A percentile compares a stretch with the other conserved stretches of the same genome.
Evolutionary conservation across 1,284 basidiomycete species (phyloP).

Genomic region (Leccinum insolens): DNA sequence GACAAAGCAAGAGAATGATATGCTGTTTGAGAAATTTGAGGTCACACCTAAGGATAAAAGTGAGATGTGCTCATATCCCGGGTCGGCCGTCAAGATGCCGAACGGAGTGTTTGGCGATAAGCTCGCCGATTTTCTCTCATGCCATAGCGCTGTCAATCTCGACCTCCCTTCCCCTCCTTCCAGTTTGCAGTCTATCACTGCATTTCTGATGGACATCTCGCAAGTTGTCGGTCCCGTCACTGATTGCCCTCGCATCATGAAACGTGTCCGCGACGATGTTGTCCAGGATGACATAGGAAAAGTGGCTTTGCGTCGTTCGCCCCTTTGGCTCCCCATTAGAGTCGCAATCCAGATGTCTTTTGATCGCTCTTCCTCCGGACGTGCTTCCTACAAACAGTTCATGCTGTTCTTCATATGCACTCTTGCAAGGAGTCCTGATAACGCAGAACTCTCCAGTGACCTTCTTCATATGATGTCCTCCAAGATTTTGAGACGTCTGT

Average conservation of each 20-base stretch:
- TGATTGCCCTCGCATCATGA: conserved; percentile 26
- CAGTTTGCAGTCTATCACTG: conserved; percentile 28
- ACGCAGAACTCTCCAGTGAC: too few species aligned
- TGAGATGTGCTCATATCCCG: conserved; percentile 31
- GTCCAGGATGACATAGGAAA: too few species aligned
- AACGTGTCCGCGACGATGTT: conserved; percentile 34
- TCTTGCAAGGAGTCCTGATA: too few species aligned
- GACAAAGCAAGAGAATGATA: conserved; percentile 18
- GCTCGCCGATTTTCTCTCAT: conserved; percentile 30
- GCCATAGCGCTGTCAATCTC: neutral
- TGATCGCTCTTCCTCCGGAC: neutral
- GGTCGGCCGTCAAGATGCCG: conserved; percentile 15
- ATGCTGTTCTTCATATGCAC: too few species aligned
- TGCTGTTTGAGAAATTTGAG: conserved; percentile 38
- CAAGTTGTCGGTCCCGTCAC: conserved; percentile 22
- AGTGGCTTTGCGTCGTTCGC: too few species aligned
- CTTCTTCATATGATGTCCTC: too few species aligned
- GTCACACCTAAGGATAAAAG: conserved; percentile 11
- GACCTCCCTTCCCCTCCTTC: neutral
- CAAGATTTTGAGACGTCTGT: too few species aligned
- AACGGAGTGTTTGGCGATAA: conserved; percentile 22
- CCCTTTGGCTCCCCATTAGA: conserved; percentile 29
- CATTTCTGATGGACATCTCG: conserved; percentile 36
- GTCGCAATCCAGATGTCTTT: neutral
- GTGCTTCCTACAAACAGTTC: too few species aligned